These are phyloP conservation scores for Zea mays DNA, from an alignment of 176 grass and related monocot genomes.

Conservation along the genomic window DNA sequence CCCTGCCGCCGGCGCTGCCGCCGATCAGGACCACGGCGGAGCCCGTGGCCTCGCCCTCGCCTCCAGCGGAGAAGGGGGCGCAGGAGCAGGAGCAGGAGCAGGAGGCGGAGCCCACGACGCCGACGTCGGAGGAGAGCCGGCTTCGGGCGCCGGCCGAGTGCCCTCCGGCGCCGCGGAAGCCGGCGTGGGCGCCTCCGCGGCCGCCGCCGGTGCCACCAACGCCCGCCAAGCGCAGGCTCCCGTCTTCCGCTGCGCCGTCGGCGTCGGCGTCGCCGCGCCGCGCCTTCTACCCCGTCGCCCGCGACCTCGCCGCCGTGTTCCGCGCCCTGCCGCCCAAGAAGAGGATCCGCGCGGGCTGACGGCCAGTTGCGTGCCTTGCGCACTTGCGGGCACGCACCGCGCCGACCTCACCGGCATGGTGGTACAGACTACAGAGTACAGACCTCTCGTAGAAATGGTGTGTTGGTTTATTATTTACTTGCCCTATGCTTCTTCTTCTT, in stretches of 20 bases:
- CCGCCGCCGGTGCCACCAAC: background rate
- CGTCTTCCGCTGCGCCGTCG: background rate
- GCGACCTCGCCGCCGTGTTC: constrained; percentile 63
- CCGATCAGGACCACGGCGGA: constrained; percentile 39
- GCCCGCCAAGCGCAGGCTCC: constrained; percentile 26
- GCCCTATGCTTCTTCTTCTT: background rate
- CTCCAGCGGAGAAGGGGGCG: background rate
- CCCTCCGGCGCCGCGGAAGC: constrained; percentile 59
- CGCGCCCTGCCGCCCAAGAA: constrained; percentile 58
- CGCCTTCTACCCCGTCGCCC: constrained; percentile 43
- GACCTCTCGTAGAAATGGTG: constrained; percentile 47
- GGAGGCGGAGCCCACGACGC: constrained; percentile 49
- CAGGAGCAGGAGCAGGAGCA: background rate
- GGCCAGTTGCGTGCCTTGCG: background rate
- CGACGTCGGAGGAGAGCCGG: constrained; percentile 59
- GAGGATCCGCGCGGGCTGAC: constrained; percentile 52
- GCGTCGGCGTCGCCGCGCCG: background rate
- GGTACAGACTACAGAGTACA: background rate
- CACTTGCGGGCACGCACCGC: background rate
- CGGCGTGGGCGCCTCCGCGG: background rate
- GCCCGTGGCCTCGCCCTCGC: background rate
- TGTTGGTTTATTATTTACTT: background rate
- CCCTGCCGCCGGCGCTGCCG: constrained; percentile 22
- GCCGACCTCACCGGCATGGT: background rate
- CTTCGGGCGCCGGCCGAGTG: constrained; percentile 46